A percentile compares a stretch with the other conserved stretches of the same genome.
These are phyloP conservation scores for Meira nashicola DNA, from an alignment of 1,284 basidiomycete species.

Conservation along the genomic window DNA sequence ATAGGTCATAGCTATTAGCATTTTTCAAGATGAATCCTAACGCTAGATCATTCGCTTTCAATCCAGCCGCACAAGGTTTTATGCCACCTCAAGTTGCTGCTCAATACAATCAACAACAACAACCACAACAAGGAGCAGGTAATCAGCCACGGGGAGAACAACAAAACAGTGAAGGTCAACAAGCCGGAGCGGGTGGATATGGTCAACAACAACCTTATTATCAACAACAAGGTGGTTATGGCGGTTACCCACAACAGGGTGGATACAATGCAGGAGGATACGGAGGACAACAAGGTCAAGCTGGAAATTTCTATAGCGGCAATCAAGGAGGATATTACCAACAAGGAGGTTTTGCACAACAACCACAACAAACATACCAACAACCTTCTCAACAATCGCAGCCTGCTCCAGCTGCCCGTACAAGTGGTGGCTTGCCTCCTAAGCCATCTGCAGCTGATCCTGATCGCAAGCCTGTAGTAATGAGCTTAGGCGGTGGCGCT, in stretches of 20 bases:
- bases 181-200: constrained; percentile 19
- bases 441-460: constrained; percentile 5
- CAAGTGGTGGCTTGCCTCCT: constrained; percentile 9
- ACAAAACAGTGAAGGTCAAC: constrained; percentile 5
- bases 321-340: constrained; percentile 19
- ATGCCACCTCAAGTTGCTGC: constrained; percentile 37
- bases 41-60: constrained; percentile 50
- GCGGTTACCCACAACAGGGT: constrained; percentile 23
- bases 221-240: constrained; percentile 13
- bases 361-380: constrained; percentile 6
- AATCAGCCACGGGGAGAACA: constrained; percentile 14
- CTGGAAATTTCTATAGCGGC: constrained; percentile 7
- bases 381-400: constrained; percentile 11
- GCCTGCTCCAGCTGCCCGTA: constrained; percentile 1
- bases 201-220: constrained; percentile 20
- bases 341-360: constrained; percentile 21
- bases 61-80: constrained; percentile 48
- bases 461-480: constrained; percentile 20
- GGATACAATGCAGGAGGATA: constrained; percentile 18
- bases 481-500: constrained; percentile 18
- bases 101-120: constrained; percentile 25
- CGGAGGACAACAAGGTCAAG: constrained; percentile 12
- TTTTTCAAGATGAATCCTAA: constrained; percentile 47
- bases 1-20: no score
- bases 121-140: constrained; percentile 16